These are phyloP conservation scores for Camptophora hylomeconis DNA, from an alignment of 2,329 filamentous ascomycete species.

Conservation along the genomic window DNA sequence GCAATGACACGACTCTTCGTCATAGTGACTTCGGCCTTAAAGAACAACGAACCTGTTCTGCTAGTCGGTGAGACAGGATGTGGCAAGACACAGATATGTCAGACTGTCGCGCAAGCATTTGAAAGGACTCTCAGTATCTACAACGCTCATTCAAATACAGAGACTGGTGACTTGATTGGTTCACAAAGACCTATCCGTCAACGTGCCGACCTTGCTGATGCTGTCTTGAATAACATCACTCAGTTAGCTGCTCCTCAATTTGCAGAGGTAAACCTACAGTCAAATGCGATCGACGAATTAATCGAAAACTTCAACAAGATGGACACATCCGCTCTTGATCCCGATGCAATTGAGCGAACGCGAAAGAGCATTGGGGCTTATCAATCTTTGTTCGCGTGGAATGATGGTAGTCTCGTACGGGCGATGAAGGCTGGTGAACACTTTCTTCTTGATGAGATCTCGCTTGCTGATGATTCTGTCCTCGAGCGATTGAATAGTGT, in stretches of 20 bases:
- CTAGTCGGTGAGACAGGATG: conserved; percentile 94
- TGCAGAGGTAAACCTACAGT: conserved; percentile 25
- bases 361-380: conserved; percentile 45
- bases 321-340: conserved; percentile 28
- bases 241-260: conserved; percentile 14
- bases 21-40: conserved; percentile 72
- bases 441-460: conserved; percentile 95
- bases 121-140: conserved; percentile 69
- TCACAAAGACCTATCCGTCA: conserved; percentile 88
- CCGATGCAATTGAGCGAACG: conserved; percentile 31
- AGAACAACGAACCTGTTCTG: conserved; percentile 85
- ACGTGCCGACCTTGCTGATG: conserved; percentile 55
- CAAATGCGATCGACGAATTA: conserved; percentile 13
- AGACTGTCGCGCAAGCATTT: conserved; percentile 74
- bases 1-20: conserved; percentile 89
- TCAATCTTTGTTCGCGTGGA: conserved; percentile 91
- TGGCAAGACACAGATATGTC: conserved; percentile 93
- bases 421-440: conserved; percentile 84
- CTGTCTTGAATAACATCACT: conserved; percentile 50
- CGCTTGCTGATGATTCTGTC: conserved; percentile 92
- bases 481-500: conserved; percentile 93
- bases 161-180: conserved; percentile 93
- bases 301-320: conserved; percentile 11
- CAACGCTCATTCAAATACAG: conserved; percentile 96
- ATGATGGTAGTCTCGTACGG: conserved; percentile 81